Conservation (phyloP, 768 basidiomycete species). For the Boletus rufocinnamomeus region DNA sequence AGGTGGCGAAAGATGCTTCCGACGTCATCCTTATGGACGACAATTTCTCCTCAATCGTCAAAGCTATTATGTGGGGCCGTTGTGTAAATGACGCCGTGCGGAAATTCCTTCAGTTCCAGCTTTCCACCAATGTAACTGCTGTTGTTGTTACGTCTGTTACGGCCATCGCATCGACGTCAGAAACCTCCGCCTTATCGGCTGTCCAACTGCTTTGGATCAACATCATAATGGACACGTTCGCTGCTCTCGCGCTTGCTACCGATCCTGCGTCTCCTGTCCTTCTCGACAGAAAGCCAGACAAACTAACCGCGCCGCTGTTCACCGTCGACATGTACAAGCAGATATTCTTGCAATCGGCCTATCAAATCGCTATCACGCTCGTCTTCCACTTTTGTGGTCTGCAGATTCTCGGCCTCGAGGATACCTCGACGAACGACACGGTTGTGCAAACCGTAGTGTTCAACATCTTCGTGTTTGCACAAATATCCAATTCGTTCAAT, state of each 20-base stretch:
- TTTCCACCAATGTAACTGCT: slow-evolving; percentile 93
- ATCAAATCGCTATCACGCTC: slow-evolving; percentile 81
- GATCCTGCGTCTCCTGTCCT: slow-evolving; percentile 84
- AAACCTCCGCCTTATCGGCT: slow-evolving; percentile 86
- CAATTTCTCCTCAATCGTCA: slow-evolving; percentile 94
- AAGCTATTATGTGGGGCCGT: slow-evolving; percentile 99
- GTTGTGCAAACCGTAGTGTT: slow-evolving; percentile 87
- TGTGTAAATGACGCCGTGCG: slow-evolving; percentile 97
- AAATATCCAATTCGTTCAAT: slow-evolving; percentile 96
- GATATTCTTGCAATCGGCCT: slow-evolving; percentile 86
- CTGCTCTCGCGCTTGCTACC: slow-evolving; percentile 95
- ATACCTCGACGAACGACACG: slow-evolving; percentile 36
- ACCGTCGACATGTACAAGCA: slow-evolving; percentile 95
- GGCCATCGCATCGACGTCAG: slow-evolving; percentile 75
- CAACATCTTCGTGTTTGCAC: slow-evolving; percentile 98
- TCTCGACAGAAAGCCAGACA: slow-evolving; percentile 89
- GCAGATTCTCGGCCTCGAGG: slow-evolving; percentile 62
- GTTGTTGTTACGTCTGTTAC: slow-evolving; percentile 93
- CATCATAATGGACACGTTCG: slow-evolving; percentile 98
- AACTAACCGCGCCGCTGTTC: slow-evolving; percentile 86
- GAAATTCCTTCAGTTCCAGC: slow-evolving; percentile 97
- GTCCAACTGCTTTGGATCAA: slow-evolving; percentile 99
- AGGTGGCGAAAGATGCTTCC: slow-evolving; percentile 98
- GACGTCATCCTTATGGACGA: slow-evolving; percentile 99
- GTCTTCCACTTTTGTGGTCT: slow-evolving; percentile 87